Evolutionary conservation across 1,284 basidiomycete genomes (phyloP).

Genomic region (Meira miltonrushii): DNA sequence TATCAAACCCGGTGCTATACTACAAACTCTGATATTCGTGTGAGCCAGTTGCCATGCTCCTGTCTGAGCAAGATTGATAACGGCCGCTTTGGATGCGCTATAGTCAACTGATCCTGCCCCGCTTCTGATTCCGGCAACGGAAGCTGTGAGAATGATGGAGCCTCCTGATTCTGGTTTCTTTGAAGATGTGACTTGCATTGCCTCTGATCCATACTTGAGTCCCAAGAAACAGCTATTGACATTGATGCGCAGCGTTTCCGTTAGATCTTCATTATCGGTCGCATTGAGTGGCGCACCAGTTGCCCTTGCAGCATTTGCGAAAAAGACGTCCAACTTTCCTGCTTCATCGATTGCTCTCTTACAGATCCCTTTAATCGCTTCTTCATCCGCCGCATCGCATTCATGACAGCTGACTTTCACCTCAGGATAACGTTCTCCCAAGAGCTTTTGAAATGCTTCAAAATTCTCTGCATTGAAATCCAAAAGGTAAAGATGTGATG

Average conservation of each 20-base stretch:
- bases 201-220: conserved; percentile 73
- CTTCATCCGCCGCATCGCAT: conserved; percentile 77
- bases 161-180: conserved; percentile 64
- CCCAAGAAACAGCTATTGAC: conserved; percentile 82
- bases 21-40: conserved; percentile 79
- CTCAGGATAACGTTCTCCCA: conserved; percentile 67
- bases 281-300: conserved; percentile 58
- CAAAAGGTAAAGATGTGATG: conserved; percentile 74
- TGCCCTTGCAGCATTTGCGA: conserved; percentile 66
- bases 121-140: conserved; percentile 80
- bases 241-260: conserved; percentile 74
- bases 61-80: conserved; percentile 75
- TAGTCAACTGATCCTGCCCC: conserved; percentile 82
- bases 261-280: conserved; percentile 66
- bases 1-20: conserved; percentile 83
- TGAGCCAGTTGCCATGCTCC: conserved; percentile 73
- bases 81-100: conserved; percentile 54
- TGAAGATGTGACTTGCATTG: conserved; percentile 67
- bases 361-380: conserved; percentile 66
- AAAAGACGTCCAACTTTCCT: conserved; percentile 83
- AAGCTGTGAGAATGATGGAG: conserved; percentile 84
- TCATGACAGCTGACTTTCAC: conserved; percentile 62
- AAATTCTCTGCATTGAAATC: conserved; percentile 71
- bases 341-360: conserved; percentile 70
- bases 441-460: conserved; percentile 65